Percentiles rank a stretch among this genome's conserved stretches.
Conservation (phyloP, 305 asterid genomes). For the Solanum hybrid region DNA sequence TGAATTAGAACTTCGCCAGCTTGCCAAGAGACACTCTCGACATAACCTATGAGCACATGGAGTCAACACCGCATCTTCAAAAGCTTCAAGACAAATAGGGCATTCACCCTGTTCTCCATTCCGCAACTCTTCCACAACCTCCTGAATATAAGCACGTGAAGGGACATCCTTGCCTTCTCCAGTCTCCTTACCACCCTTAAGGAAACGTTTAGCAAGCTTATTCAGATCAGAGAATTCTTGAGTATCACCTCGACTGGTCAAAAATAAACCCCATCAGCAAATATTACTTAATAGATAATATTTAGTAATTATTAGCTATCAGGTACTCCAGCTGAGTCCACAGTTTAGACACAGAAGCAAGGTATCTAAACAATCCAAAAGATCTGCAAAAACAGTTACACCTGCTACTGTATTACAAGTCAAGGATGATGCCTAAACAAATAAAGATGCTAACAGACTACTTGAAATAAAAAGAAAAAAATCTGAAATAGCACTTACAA, state of each 20-base stretch:
- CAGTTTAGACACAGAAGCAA: neutral
- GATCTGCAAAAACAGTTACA: neutral
- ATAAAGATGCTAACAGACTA: neutral
- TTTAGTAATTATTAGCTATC: neutral
- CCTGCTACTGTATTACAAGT: neutral
- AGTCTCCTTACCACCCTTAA: slow-evolving; percentile 48
- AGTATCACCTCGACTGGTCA: slow-evolving; percentile 89
- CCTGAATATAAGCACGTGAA: slow-evolving; percentile 80
- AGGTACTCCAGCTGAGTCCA: neutral
- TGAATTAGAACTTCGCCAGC: slow-evolving; percentile 74
- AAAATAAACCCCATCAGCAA: slow-evolving; percentile 18
- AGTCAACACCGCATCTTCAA: slow-evolving; percentile 96
- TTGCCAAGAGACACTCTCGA: slow-evolving; percentile 91
- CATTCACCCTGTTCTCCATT: slow-evolving; percentile 94
- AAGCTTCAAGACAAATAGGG: slow-evolving; percentile 96
- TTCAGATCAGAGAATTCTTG: slow-evolving; percentile 89
- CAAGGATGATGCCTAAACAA: neutral
- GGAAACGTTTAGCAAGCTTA: slow-evolving; percentile 84
- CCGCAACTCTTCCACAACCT: slow-evolving; percentile 80
- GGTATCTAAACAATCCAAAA: neutral
- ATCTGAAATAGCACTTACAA: neutral
- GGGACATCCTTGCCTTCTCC: slow-evolving; percentile 61
- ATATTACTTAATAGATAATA: neutral
- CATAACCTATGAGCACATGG: slow-evolving; percentile 98
- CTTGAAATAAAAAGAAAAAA: neutral